Conservation (phyloP, 2,329 filamentous ascomycete genomes). For the Trichoderma atroviride region DNA sequence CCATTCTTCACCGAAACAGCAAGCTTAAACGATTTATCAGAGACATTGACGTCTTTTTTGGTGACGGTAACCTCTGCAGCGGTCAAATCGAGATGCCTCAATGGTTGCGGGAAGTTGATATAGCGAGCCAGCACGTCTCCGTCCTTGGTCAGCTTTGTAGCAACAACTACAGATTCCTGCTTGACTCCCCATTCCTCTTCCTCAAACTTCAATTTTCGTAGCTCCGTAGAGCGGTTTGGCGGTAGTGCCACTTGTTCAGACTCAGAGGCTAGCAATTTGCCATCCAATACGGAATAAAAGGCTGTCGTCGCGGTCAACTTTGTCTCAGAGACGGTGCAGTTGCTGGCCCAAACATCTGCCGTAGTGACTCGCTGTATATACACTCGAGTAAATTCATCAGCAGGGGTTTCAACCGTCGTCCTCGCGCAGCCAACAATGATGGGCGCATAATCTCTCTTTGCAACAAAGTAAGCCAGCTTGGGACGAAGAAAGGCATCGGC, state of each 20-base stretch:
- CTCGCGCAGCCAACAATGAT: slow-evolving; percentile 4
- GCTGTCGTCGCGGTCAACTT: neutral
- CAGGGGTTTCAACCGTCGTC: neutral
- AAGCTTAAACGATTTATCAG: neutral
- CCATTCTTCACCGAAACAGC: slow-evolving; percentile 6
- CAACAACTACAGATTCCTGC: slow-evolving; percentile 11
- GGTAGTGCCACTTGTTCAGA: neutral
- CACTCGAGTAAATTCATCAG: slow-evolving; percentile 8
- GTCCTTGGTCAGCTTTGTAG: slow-evolving; percentile 1
- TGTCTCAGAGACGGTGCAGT: neutral
- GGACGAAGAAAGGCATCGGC: slow-evolving; percentile 12
- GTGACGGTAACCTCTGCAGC: neutral
- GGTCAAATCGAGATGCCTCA: slow-evolving; percentile 4
- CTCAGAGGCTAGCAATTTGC: neutral
- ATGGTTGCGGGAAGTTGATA: slow-evolving; percentile 21
- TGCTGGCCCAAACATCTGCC: slow-evolving; percentile 10
- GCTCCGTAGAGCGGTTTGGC: slow-evolving; percentile 17
- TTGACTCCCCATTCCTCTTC: slow-evolving; percentile 7
- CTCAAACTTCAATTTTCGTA: slow-evolving; percentile 1
- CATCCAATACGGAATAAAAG: slow-evolving; percentile 3
- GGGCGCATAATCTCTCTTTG: slow-evolving; percentile 9
- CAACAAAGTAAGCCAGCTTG: slow-evolving; percentile 19
- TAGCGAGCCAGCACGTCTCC: slow-evolving; percentile 4
- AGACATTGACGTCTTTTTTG: neutral
- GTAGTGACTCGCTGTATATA: neutral